phyloP scores from a whole-genome alignment of 495 filamentous ascomycete genomes.

The Lichina pygmaea region DNA sequence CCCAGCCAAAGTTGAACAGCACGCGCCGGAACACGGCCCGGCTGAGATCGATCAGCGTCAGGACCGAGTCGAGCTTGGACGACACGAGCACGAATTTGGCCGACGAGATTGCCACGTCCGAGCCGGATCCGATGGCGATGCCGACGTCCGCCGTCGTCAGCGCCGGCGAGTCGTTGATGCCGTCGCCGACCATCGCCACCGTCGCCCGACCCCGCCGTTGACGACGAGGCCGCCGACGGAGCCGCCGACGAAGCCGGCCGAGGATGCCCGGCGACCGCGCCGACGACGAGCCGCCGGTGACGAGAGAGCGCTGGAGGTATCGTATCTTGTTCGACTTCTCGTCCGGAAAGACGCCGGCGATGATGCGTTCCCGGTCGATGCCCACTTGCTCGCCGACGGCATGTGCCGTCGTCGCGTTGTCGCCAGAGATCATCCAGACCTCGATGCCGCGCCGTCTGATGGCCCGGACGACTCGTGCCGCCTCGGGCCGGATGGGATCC shows the following conservation, averaged over 20 bases:
- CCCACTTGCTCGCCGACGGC: slow-evolving; percentile 50
- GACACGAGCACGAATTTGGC: slow-evolving; percentile 70
- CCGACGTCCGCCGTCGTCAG: slow-evolving; percentile 57
- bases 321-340: slow-evolving; percentile 69
- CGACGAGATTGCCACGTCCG: slow-evolving; percentile 59
- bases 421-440: slow-evolving; percentile 85
- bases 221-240: background rate
- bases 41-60: slow-evolving; percentile 47
- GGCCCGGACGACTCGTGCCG: slow-evolving; percentile 32
- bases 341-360: slow-evolving; percentile 65
- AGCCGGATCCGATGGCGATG: slow-evolving; percentile 61
- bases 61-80: slow-evolving; percentile 36
- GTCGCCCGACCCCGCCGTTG: slow-evolving; percentile 8
- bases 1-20: slow-evolving; percentile 74
- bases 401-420: slow-evolving; percentile 39
- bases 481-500: slow-evolving; percentile 61
- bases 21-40: slow-evolving; percentile 48
- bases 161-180: slow-evolving; percentile 73
- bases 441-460: slow-evolving; percentile 37
- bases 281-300: background rate
- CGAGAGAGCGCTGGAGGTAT: slow-evolving; percentile 28
- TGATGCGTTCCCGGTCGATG: slow-evolving; percentile 47
- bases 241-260: slow-evolving; percentile 56
- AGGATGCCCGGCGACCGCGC: slow-evolving; percentile 8
- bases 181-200: slow-evolving; percentile 52